Evolutionary conservation across 2,329 filamentous ascomycete species (phyloP).

Genomic region (Lecanicillium sp.): DNA sequence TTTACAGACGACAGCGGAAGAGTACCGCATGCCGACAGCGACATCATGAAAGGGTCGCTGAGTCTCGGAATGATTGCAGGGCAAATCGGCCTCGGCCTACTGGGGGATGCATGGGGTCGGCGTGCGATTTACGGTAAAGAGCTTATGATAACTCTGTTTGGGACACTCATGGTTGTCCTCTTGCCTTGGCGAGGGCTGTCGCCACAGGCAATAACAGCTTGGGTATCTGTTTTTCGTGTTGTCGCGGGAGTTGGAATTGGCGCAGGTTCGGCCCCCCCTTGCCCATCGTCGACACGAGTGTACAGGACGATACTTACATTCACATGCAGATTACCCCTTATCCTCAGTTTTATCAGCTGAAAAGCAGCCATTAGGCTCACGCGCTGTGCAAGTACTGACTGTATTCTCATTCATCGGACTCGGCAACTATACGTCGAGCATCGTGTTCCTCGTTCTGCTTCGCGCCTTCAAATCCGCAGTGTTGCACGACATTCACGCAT

Average conservation of each 20-base stretch:
- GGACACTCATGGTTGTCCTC: neutral
- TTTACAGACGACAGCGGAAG: neutral
- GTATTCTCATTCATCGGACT: neutral
- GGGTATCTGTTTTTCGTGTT: neutral
- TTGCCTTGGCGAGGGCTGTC: neutral
- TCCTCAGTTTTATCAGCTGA: neutral
- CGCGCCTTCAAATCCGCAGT: neutral
- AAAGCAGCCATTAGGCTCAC: neutral
- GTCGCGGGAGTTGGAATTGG: neutral
- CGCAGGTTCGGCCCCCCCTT: neutral
- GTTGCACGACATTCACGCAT: neutral
- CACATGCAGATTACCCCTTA: neutral
- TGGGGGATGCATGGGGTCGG: neutral
- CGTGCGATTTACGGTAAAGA: constrained; percentile 3
- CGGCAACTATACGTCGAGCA: neutral
- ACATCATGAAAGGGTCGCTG: constrained; percentile 1
- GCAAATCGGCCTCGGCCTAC: neutral
- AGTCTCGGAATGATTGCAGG: constrained; percentile 1
- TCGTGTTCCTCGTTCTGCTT: neutral
- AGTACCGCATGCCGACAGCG: neutral
- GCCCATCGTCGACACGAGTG: neutral
- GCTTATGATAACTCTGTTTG: neutral
- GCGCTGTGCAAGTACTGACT: neutral
- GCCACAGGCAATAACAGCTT: neutral
- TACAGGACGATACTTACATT: neutral